phyloP scores from a whole-genome alignment of 1,284 basidiomycete species.

The Boletus smithii region DNA sequence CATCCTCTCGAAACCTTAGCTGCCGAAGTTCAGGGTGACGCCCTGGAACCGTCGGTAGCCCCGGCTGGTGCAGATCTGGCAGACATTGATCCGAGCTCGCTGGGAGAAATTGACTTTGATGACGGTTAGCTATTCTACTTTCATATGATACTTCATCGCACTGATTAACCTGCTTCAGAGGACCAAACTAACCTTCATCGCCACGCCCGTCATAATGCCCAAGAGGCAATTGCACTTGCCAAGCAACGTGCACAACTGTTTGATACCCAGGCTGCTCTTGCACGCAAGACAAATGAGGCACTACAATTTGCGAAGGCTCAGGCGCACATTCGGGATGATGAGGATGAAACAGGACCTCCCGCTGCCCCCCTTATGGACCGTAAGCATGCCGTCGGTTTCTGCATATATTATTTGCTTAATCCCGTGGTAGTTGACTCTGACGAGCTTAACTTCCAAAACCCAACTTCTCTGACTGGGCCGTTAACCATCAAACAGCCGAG shows the following conservation, averaged over 20 bases:
- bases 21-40: constrained; percentile 83
- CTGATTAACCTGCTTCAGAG: constrained; percentile 40
- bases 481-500: constrained; percentile 89
- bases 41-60: constrained; percentile 36
- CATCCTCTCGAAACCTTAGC: constrained; percentile 46
- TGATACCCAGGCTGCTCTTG: constrained; percentile 77
- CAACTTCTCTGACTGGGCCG: constrained; percentile 86
- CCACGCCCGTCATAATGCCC: constrained; percentile 88
- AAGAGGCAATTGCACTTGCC: constrained; percentile 83
- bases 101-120: constrained; percentile 91
- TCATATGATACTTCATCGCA: background rate
- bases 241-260: constrained; percentile 82
- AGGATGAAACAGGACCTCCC: constrained; percentile 33
- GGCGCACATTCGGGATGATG: constrained; percentile 51
- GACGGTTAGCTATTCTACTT: constrained; percentile 58
- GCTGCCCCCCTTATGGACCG: constrained; percentile 59
- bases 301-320: constrained; percentile 66
- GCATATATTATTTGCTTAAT: constrained; percentile 3
- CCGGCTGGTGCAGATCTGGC: constrained; percentile 62
- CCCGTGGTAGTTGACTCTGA: constrained; percentile 77
- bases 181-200: constrained; percentile 87
- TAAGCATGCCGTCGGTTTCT: constrained; percentile 38
- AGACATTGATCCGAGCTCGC: constrained; percentile 47
- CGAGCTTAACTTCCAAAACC: constrained; percentile 99
- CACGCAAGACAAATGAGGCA: constrained; percentile 78